Conservation (phyloP, 495 filamentous ascomycete genomes). For the Hyphodiscus hymeniophilus region DNA sequence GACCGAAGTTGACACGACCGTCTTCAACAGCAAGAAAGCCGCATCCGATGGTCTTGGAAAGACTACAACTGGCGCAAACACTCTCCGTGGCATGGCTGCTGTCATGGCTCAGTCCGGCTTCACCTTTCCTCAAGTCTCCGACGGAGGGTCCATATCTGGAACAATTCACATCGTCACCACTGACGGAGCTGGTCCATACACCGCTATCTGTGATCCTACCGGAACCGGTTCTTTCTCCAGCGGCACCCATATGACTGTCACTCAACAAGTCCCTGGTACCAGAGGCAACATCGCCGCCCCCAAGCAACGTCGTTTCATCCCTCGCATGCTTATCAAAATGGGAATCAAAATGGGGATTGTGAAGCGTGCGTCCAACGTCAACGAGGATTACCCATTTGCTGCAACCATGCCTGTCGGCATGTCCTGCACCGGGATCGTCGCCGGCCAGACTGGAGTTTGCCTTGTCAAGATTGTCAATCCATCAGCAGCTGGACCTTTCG, state of each 20-base stretch:
- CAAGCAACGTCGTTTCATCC: slow-evolving; percentile 20
- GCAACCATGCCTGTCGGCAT: slow-evolving; percentile 27
- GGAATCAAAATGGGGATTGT: slow-evolving; percentile 16
- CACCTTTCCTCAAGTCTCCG: slow-evolving; percentile 29
- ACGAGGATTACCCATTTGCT: slow-evolving; percentile 27
- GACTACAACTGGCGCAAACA: slow-evolving; percentile 19
- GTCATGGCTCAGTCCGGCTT: slow-evolving; percentile 28
- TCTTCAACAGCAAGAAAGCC: slow-evolving; percentile 18
- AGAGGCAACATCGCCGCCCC: slow-evolving; percentile 26
- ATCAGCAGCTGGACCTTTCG: slow-evolving; percentile 29
- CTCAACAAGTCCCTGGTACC: slow-evolving; percentile 22
- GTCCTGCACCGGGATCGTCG: slow-evolving; percentile 27
- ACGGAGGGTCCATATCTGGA: slow-evolving; percentile 27
- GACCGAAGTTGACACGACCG: slow-evolving; percentile 24
- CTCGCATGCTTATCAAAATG: slow-evolving; percentile 14
- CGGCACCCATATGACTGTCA: slow-evolving; percentile 21
- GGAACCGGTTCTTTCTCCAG: slow-evolving; percentile 26
- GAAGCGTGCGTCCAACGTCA: slow-evolving; percentile 29
- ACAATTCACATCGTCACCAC: slow-evolving; percentile 32
- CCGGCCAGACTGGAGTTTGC: slow-evolving; percentile 26
- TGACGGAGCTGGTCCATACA: slow-evolving; percentile 31
- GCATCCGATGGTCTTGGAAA: slow-evolving; percentile 19
- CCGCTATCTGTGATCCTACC: slow-evolving; percentile 30
- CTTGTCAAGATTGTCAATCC: slow-evolving; percentile 33
- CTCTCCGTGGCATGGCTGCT: slow-evolving; percentile 14